Evolutionary conservation across 1,284 basidiomycete genomes (phyloP), one percentile per base, ranked within the genome.

Genomic region (Bjerkandera adusta): DNA sequence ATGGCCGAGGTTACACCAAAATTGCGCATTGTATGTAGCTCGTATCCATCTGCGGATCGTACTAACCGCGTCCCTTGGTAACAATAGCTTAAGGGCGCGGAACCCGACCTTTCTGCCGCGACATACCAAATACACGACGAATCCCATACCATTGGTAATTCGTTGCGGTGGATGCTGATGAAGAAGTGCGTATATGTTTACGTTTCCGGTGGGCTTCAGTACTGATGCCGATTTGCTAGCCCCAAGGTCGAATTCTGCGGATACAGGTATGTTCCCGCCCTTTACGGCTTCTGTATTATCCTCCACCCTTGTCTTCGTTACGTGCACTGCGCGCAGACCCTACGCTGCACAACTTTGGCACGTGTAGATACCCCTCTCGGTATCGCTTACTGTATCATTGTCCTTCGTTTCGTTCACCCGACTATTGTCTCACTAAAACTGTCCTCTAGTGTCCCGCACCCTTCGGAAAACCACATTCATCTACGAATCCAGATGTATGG

Each of bases 171-270:
- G 91, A 98, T 98, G 87, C 69, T 98, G 52, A 98, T 98, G 96
- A 97, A 98, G 72, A 96, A 99, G 96, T 98, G 63, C 62, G 83
- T n/a, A n/a, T n/a, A n/a, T n/a, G n/a, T 63, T 16, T 33, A 15
- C 6, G 10, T 11, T 15, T 36, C 16, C 18, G 13, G 16, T 5
- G 13, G 12, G 15, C 20, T 24, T 21, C 37, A n/a, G 20, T 11
- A 11, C 4, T 16, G 16, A 26, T 37, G 16, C n/a, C 20, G 5
- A 34, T 36, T 38, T 26, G 39, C 20, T 38, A 98, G 96, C 64
- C 91, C 96, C n/a, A 92, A 93, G 58, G 96, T 98, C 48, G 93
- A 97, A 69, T 98, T 98, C 67, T 99, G 96, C 66, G 96, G 96
- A 25, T 99, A 99, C 75, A 93, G 89, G 91, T 89, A 56, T n/a